Conservation (phyloP, 768 basidiomycete genomes). For the Lepiota venenata region DNA sequence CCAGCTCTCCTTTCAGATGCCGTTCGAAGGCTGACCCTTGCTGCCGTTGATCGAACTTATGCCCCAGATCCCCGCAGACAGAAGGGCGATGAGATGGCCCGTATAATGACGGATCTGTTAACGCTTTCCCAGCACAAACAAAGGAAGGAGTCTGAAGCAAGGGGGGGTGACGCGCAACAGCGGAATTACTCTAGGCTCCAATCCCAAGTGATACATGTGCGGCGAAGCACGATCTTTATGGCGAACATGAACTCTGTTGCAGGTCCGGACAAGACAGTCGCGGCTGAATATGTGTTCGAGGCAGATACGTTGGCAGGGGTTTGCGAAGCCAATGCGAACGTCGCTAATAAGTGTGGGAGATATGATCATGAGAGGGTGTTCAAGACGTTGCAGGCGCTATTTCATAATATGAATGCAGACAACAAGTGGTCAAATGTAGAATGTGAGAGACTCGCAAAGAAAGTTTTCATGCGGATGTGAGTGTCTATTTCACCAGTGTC, state of each 20-base stretch:
- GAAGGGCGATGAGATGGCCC: constrained; percentile 50
- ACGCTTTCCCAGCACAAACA: constrained; percentile 50
- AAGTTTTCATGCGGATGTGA: constrained; percentile 46
- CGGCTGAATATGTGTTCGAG: constrained; percentile 57
- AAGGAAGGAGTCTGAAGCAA: constrained; percentile 35
- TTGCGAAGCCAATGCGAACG: constrained; percentile 56
- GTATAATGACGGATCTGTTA: constrained; percentile 76
- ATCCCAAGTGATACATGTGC: constrained; percentile 37
- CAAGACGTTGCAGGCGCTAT: constrained; percentile 47
- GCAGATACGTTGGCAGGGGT: constrained; percentile 35
- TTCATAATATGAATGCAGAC: constrained; percentile 20
- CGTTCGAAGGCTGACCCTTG: constrained; percentile 58
- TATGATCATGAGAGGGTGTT: constrained; percentile 73
- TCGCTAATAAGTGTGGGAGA: constrained; percentile 57
- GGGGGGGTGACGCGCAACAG: constrained; percentile 28
- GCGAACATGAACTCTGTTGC: constrained; percentile 35
- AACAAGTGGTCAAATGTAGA: constrained; percentile 16
- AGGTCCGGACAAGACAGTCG: constrained; percentile 53
- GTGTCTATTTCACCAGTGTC: constrained; percentile 21
- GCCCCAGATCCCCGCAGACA: constrained; percentile 35
- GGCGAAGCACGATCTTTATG: constrained; percentile 55
- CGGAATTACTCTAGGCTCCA: constrained; percentile 38
- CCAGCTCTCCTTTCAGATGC: constrained; percentile 74
- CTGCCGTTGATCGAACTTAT: constrained; percentile 52
- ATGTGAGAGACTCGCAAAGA: constrained; percentile 30